Conservation (phyloP, 75 land plant genomes). For the Sequoia sempervirens region DNA sequence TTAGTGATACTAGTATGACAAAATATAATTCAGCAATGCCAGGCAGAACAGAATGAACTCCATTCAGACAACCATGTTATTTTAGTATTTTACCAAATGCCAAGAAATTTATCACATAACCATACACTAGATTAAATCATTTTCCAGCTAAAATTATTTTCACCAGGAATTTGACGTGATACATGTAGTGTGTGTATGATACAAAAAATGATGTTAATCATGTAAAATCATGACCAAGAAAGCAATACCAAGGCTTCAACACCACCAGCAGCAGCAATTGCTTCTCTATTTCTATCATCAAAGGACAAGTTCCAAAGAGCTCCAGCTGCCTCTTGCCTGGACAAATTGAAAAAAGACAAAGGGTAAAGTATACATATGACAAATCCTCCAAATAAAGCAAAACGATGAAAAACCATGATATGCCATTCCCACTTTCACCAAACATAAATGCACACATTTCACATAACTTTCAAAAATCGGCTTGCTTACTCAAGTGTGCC, state of each 20-base stretch:
- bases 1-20: not conserved
- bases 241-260: slow-evolving; percentile 92
- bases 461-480: no score
- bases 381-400: not conserved
- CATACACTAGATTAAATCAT: not conserved
- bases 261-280: slow-evolving; percentile 97
- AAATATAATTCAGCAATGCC: not conserved
- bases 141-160: no score
- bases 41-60: not conserved
- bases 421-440: not conserved
- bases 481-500: not conserved
- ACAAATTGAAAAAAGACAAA: slow-evolving; percentile 5
- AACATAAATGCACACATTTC: not conserved
- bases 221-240: not conserved
- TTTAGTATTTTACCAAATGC: not conserved
- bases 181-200: not conserved
- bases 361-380: not conserved
- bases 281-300: slow-evolving; percentile 98
- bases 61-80: not conserved
- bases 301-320: slow-evolving; percentile 98
- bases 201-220: not conserved
- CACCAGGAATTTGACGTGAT: not conserved
- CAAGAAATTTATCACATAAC: not conserved
- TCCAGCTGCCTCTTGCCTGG: slow-evolving; percentile 99
- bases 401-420: not conserved